Percentiles rank a stretch among this genome's conserved stretches.
These are phyloP conservation scores for Fusarium avenaceum DNA, from an alignment of 2,329 filamentous ascomycete genomes.

Conservation along the genomic window DNA sequence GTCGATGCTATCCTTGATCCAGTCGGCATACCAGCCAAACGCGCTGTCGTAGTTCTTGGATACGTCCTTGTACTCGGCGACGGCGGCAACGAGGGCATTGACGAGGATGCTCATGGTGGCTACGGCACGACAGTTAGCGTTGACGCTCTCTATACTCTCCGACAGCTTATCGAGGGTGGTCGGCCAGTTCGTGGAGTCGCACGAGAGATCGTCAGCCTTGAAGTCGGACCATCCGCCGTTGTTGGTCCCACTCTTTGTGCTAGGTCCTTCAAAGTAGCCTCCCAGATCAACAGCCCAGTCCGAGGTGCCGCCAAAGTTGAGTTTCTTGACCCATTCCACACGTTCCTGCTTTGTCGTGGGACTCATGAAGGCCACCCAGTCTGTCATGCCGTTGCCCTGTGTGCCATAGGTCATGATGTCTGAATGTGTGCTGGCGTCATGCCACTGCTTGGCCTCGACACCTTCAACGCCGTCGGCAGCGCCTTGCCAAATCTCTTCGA, in stretches of 20 bases:
- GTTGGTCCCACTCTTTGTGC: neutral
- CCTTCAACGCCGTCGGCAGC: neutral
- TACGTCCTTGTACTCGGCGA: constrained; percentile 1
- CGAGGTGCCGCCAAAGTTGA: constrained; percentile 44
- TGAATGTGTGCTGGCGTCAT: constrained; percentile 9
- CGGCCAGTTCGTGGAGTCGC: neutral
- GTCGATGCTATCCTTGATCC: neutral
- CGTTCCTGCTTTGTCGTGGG: constrained; percentile 35
- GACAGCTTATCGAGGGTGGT: neutral
- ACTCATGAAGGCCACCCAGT: constrained; percentile 48
- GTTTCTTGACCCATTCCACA: constrained; percentile 12
- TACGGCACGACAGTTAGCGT: neutral
- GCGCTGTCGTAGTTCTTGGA: neutral
- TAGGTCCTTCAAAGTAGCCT: neutral
- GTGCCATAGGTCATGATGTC: constrained; percentile 45
- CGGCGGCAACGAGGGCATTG: fast-evolving
- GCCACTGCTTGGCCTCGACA: constrained; percentile 1
- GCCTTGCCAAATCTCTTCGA: constrained; percentile 30
- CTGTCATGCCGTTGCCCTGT: constrained; percentile 1
- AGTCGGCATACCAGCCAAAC: constrained; percentile 6
- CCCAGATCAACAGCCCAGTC: constrained; percentile 47
- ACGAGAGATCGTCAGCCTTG: neutral
- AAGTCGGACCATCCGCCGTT: neutral
- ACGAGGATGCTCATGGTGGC: neutral
- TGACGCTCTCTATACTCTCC: neutral